Evolutionary conservation across 257 asterid genomes (phyloP), one percentile per base, ranked within the genome.

Genomic region (Haberlea rhodopensis): DNA sequence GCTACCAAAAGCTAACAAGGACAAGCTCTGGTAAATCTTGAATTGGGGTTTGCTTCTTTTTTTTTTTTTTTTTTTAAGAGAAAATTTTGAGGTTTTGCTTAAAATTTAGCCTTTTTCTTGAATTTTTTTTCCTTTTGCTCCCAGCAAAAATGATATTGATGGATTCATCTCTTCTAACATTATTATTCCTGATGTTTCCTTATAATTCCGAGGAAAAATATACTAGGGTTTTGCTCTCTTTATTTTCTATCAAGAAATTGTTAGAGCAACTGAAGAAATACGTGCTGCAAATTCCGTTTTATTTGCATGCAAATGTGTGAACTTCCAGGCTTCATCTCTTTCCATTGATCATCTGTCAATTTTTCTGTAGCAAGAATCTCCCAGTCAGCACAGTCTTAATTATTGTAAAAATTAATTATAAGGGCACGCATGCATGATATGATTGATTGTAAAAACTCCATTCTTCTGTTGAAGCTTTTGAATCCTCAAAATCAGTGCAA

Each of bases 1-100:
- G 85, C 82, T 78, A 82, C 83, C 82, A 75, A 69, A 78, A 75
- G 70, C 75, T 74, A 57, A 81, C 78, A 6, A 70, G 37, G 8
- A 67, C 83, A 11, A 79, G 15, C 70, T 70, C 85, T 1, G 84
- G 87, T 81, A 79, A 54, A 5, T 54, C 61, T 28, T 43, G 0
- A 37, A 2, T 45, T 70, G 65, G 73, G 75, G 65, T 63, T 25
- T 22, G 9, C 48, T 10, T 5, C n/a, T 46, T 3, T 7, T 19
- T 7, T 34, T 6, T 21, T 40, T 56, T 19, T 0, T 11, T 2
- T 2, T n/a, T n/a, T n/a, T n/a, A 11, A 37, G 16, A 37, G n/a
- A 10, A 2, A 11, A 0, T 13, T 43, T n/a, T n/a, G n/a, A n/a
- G n/a, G n/a, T n/a, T 37, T 37, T 37, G 46, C n/a, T 37, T 15